phyloP scores from a whole-genome alignment of 257 asterid species.

The Gentiana dahurica region DNA sequence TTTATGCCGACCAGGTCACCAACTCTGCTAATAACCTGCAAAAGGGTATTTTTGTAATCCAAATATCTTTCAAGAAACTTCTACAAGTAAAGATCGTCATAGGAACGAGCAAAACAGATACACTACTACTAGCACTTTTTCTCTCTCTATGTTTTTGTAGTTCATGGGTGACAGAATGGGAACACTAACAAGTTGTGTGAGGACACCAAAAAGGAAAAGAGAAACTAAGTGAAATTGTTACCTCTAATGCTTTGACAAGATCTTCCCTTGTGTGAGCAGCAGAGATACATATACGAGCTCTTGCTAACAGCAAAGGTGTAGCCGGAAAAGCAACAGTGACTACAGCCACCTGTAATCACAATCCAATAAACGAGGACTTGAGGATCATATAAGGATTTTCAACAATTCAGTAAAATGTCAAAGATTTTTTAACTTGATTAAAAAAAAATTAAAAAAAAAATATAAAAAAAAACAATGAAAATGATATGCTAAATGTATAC shows the following conservation, averaged over 20 bases:
- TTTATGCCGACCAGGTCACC: slow-evolving; percentile 84
- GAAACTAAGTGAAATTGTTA: slow-evolving; percentile 14
- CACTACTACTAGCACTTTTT: too few species aligned
- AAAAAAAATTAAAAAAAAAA: not conserved
- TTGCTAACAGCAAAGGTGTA: slow-evolving; percentile 89
- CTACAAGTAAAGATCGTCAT: too few species aligned
- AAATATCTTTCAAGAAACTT: too few species aligned
- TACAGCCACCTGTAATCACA: slow-evolving; percentile 66
- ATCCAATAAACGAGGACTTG: not conserved
- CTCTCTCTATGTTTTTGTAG: too few species aligned
- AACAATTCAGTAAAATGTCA: not conserved
- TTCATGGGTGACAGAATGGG: too few species aligned
- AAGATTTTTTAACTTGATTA: too few species aligned
- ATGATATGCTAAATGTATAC: slow-evolving; percentile 1
- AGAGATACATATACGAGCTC: slow-evolving; percentile 93
- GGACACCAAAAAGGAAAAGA: not conserved
- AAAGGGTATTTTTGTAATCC: not conserved
- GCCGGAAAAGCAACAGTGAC: slow-evolving; percentile 98
- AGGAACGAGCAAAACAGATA: too few species aligned
- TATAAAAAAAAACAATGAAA: not conserved
- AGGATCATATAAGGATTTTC: too few species aligned
- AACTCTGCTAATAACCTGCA: slow-evolving; percentile 63
- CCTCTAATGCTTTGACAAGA: slow-evolving; percentile 85
- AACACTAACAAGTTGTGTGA: too few species aligned
- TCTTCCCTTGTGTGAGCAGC: slow-evolving; percentile 96